Conservation (phyloP, 495 filamentous ascomycete genomes). For the Tuber indicum region DNA sequence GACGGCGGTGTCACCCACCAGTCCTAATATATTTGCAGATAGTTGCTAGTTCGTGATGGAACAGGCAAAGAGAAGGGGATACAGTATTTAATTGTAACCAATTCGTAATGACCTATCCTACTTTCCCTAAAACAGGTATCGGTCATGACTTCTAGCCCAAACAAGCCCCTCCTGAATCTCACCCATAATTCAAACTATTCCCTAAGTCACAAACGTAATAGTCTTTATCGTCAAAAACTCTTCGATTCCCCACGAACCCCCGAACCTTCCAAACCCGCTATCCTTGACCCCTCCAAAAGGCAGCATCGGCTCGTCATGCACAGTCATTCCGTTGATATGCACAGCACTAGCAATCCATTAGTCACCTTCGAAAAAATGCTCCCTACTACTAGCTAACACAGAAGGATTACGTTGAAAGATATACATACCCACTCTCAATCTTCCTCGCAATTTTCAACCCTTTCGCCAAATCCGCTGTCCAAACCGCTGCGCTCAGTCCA, state of each 20-base stretch:
- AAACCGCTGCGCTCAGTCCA: conserved; percentile 75
- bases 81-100: not conserved
- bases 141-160: not conserved
- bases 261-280: conserved; percentile 69
- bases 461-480: conserved; percentile 69
- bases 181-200: not conserved
- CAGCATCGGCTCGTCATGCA: conserved; percentile 73
- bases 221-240: conserved; percentile 86
- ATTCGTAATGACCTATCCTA: not conserved
- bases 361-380: not conserved
- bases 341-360: conserved; percentile 49
- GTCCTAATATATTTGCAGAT: not conserved
- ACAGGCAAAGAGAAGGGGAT: not conserved
- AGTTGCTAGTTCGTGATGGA: not conserved
- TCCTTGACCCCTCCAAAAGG: conserved; percentile 84
- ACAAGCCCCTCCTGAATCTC: not conserved
- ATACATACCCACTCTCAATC: conserved; percentile 60
- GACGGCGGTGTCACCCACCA: no score
- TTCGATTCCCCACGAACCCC: conserved; percentile 48
- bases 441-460: conserved; percentile 67
- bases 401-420: not conserved
- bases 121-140: not conserved
- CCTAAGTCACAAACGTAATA: conserved; percentile 50
- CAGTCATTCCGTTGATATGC: conserved; percentile 78
- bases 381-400: not conserved